Evolutionary conservation across 208 protist genomes (phyloP), one percentile per base, ranked within the genome.

Genomic region (Naegleria fowleri): DNA sequence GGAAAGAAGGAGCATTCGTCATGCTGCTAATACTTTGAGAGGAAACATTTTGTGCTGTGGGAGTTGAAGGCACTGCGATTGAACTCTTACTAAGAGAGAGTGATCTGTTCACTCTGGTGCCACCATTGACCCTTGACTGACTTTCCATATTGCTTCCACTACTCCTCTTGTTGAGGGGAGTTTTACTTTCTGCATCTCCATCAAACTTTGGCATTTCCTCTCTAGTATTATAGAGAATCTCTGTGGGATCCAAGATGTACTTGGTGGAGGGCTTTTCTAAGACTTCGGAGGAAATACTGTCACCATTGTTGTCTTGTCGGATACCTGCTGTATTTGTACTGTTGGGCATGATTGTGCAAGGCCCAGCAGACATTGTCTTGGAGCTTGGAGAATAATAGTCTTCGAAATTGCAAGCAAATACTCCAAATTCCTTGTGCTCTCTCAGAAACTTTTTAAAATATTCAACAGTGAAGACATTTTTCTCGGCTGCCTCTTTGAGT

Each of bases 381-480:
- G 67, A 7, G 13, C n/a, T n/a, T n/a, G n/a, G n/a, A n/a, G n/a
- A n/a, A 15, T 67, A 67, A 67, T 36, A 79, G 29, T 79, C 67
- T 36, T 79, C 67, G 25, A 79, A 79, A 88, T 88, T 43, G 38
- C 11, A 36, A 38, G 55, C 43, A 15, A 58, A 58, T 19, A 88
- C 36, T 16, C 85, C 85, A 58, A 88, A 88, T 38, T 88, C 85
- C 33, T 38, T 88, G n/a, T 88, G 85, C 9, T 88, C 85, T 29
- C 40, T 88, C 22, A 88, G 11, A 38, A 88, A 88, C 22, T 58
- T 58, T 58, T 58, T 88, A 88, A 88, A 88, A 41, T 39, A 58
- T 39, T 88, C 41, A 6, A 88, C 33, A 5, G 85, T 88, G 40
- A 88, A 88, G 4, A 16, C 0, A 39, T 88, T 58, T 5, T 38